Evolutionary conservation across 345 rosid species (phyloP).

Genomic region (Lenwebbia sp.): DNA sequence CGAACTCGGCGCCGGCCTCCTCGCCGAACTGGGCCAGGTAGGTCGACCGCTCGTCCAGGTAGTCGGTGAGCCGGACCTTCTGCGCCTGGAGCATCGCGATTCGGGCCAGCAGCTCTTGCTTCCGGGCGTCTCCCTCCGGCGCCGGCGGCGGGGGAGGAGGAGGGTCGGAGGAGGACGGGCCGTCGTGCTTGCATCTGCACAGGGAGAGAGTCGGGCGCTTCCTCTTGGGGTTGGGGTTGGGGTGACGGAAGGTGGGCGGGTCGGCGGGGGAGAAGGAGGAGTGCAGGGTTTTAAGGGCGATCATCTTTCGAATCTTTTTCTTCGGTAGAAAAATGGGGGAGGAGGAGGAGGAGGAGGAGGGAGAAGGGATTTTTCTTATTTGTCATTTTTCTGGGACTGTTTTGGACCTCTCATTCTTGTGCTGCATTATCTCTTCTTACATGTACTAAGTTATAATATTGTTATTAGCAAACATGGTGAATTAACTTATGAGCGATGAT

Average conservation of each 20-base stretch:
- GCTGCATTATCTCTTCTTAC: background rate
- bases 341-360: background rate
- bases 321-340: background rate
- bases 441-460: background rate
- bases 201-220: conserved; percentile 14
- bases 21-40: conserved; percentile 76
- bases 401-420: background rate
- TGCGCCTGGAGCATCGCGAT: conserved; percentile 83
- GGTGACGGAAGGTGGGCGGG: conserved; percentile 7
- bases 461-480: background rate
- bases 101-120: conserved; percentile 74
- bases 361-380: background rate
- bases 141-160: conserved; percentile 27
- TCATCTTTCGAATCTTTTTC: conserved; percentile 14
- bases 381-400: background rate
- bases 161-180: conserved; percentile 5
- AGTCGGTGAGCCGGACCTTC: conserved; percentile 80
- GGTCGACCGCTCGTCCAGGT: conserved; percentile 66
- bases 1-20: conserved; percentile 74
- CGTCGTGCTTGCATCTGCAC: conserved; percentile 32
- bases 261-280: conserved; percentile 13
- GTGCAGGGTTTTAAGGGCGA: conserved; percentile 25
- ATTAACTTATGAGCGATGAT: background rate
- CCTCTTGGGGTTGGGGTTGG: conserved; percentile 6
- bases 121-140: conserved; percentile 56